Evolutionary conservation across 371 early-diverging fungal genomes (phyloP), one percentile per base, ranked within the genome.

Genomic region (Mortierella sp.): DNA sequence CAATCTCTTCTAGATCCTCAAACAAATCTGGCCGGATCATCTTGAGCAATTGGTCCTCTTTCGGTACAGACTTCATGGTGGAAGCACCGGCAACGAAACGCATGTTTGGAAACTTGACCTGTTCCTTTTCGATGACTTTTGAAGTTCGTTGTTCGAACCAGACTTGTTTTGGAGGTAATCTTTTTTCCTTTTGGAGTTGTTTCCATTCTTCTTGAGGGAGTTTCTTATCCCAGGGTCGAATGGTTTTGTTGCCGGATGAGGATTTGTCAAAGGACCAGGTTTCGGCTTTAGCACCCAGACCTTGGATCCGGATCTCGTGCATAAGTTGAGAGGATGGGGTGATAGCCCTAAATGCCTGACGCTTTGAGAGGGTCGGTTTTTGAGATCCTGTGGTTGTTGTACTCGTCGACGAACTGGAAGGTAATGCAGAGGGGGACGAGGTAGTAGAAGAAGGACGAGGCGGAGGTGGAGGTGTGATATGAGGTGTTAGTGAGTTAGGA

Each of bases 51-150:
- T 44, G 28, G 7, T 70, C 62, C 52, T 70, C 80, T 1, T 27
- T 31, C 1, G 86, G 86, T n/a, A 86, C 82, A 56, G 83, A 83
- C 46, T 68, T 58, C 39, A 78, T 61, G 9, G 66, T 37, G 30
- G 68, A 57, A 2, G 86, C 84, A 14, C 86, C 86, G 4, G 86
- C 86, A 37, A 85, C 79, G 50, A 86, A 86, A 17, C 73, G 50
- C 56, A 85, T 73, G n/a, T 68, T 69, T 26, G 83, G 83, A 44
- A 86, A 76, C 65, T 68, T 79, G 43, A 83, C 80, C 7, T 73
- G 50, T 43, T 73, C 73, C 59, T 73, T 73, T 30, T 73, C 73
- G 15, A 73, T 21, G 15, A 73, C 51, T 26, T 67, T 73, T 46
- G 57, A 27, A 1, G 59, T 67, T 37, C 63, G 44, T 21, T 61